Evolutionary conservation across 306 rosid species (phyloP), one percentile per base, ranked within the genome.

Genomic region (Cucumis hystrix): DNA sequence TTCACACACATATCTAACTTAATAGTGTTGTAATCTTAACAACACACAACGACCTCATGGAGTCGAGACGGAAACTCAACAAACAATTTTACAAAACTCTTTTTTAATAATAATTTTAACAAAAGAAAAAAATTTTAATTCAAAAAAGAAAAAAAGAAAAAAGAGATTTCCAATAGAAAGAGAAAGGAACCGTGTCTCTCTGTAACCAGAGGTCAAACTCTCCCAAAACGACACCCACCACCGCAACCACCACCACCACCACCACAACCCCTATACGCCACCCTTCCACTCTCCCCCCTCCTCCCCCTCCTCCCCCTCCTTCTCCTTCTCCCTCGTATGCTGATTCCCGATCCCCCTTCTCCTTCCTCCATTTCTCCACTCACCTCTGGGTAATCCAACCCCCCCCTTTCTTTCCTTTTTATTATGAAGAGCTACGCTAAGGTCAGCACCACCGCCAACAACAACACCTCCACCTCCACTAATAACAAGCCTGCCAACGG

Each of bases 371-470:
- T 64, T 82, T 65, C 83, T 84, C 92, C 88, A 87, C 91, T 86
- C 57, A 81, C 84, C 79, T 62, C 79, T 90, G 91, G 92, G 84
- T 86, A 15, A 80, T 69, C 52, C 20, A 59, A 39, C 58, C 15
- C 79, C 30, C 8, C 80, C 35, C 39, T 49, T 30, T 60, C 18
- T 13, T 25, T 77, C 69, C 30, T 1, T 28, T 28, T 83, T 83
- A 79, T 80, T 89, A 95, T 90, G 97, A 95, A 90, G 98, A 90
- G 79, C 75, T 90, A 87, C 79, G 84, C 83, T 80, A 85, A 83
- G 75, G 82, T 80, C 55, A 88, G 85, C 78, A 84, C 84, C 30
- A 28, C 30, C 30, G 30, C 30, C 61, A 77, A 45, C 81, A 92
- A 79, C 77, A 82, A 51, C 79, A 75, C 37, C 55, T 54, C 37